Evolutionary conservation across 495 filamentous ascomycete genomes (phyloP), one percentile per base, ranked within the genome.

Genomic region (Xylaria sp.): DNA sequence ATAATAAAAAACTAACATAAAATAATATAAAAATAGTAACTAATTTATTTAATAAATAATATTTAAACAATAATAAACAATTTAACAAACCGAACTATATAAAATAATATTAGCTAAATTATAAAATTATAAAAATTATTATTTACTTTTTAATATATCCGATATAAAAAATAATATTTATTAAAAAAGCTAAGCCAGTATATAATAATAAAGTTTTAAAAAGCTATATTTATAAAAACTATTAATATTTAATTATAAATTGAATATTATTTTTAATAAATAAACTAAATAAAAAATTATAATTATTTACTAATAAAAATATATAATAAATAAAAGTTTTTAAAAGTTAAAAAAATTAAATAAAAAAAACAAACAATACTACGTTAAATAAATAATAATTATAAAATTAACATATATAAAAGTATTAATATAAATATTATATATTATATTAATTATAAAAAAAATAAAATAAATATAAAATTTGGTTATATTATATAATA

Each of bases 1-100:
- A 55, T 9, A 26, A 15, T 31, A 7, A 31, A 55, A 24, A 21
- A 8, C 14, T 26, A 31, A 55, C 7, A n/a, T 26, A 55, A 55
- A 55, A 55, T 14, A 24, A 55, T 31, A 55, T 55, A 55, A 55
- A 55, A 55, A 55, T 55, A 55, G 31, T 21, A n/a, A n/a, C n/a
- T n/a, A n/a, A 55, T 55, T 55, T 55, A 31, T 55, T 43, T 11
- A 11, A 55, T 55, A 29, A 26, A 26, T 26, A 24, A 14, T 55
- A 55, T 29, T 31, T 55, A n/a, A 55, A 3, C 5, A 55, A 55
- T 3, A 55, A 55, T 14, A 55, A 14, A 26, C 7, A 11, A 55
- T 26, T 55, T 43, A 43, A 43, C 29, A 24, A 14, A 1, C 31
- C 31, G 31, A 26, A 55, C 24, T 55, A 24, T 55, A 31, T 55